Evolutionary conservation across 768 basidiomycete genomes (phyloP).

Genomic region (Tephrocybe sp.): DNA sequence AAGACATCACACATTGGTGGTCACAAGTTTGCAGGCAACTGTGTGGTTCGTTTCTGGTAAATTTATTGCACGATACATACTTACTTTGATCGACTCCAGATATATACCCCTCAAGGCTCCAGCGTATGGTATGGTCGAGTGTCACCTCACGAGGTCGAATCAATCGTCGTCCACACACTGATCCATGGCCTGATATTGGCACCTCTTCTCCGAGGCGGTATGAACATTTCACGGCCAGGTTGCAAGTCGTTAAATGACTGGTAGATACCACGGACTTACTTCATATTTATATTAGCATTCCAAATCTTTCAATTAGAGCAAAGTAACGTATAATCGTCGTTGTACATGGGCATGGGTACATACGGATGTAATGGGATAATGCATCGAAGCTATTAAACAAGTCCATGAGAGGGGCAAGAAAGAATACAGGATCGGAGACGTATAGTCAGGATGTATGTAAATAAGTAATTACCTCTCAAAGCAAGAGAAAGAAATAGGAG

Average conservation of each 20-base stretch:
- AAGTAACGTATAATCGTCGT: constrained; percentile 17
- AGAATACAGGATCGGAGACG: constrained; percentile 11
- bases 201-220: constrained; percentile 79
- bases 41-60: constrained; percentile 59
- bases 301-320: constrained; percentile 14
- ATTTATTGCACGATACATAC: not conserved
- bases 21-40: constrained; percentile 90
- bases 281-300: constrained; percentile 1
- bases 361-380: constrained; percentile 16
- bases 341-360: constrained; percentile 17
- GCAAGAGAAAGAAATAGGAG: not conserved
- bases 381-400: constrained; percentile 1
- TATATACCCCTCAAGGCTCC: constrained; percentile 83
- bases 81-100: constrained; percentile 38
- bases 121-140: constrained; percentile 95
- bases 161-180: constrained; percentile 85
- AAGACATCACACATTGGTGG: constrained; percentile 90
- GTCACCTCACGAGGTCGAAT: constrained; percentile 82
- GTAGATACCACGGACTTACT: constrained; percentile 31
- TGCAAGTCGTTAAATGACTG: constrained; percentile 70
- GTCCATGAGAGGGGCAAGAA: constrained; percentile 9
- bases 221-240: constrained; percentile 73
- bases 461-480: constrained; percentile 9
- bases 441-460: constrained; percentile 11
- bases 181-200: constrained; percentile 82